phyloP scores from a whole-genome alignment of 495 filamentous ascomycete species.

The Penicillium canariense region DNA sequence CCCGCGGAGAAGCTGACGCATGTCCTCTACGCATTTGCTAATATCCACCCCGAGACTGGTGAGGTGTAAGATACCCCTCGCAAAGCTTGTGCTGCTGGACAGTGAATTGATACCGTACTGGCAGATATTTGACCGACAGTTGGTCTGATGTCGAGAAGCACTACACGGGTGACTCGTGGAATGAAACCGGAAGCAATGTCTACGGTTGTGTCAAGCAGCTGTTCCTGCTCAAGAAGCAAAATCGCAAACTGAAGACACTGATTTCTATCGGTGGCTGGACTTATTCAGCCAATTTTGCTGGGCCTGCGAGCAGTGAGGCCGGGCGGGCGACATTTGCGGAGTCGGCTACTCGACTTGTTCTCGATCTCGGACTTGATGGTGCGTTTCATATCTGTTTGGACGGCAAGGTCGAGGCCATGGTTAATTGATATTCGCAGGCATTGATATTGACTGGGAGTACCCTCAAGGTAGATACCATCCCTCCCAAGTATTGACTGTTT shows the following conservation, averaged over 20 bases:
- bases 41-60: conserved; percentile 69
- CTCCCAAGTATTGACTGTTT: not conserved
- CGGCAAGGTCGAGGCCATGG: not conserved
- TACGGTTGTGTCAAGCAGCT: conserved; percentile 85
- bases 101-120: not conserved
- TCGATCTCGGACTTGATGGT: conserved; percentile 65
- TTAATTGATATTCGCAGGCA: conserved; percentile 31
- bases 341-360: conserved; percentile 63
- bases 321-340: conserved; percentile 74
- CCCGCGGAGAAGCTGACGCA: conserved; percentile 88
- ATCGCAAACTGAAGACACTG: conserved; percentile 86
- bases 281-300: conserved; percentile 81
- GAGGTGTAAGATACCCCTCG: conserved; percentile 58
- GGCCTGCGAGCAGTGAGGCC: conserved; percentile 56
- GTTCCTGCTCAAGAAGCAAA: conserved; percentile 80
- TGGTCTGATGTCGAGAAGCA: conserved; percentile 91
- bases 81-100: not conserved
- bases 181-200: conserved; percentile 44
- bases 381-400: not conserved
- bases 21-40: conserved; percentile 87
- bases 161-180: conserved; percentile 54
- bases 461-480: conserved; percentile 32
- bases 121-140: conserved; percentile 69
- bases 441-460: conserved; percentile 68
- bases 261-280: conserved; percentile 97